Conservation (phyloP, 1,284 basidiomycete genomes). For the Phlebopus sp. region DNA sequence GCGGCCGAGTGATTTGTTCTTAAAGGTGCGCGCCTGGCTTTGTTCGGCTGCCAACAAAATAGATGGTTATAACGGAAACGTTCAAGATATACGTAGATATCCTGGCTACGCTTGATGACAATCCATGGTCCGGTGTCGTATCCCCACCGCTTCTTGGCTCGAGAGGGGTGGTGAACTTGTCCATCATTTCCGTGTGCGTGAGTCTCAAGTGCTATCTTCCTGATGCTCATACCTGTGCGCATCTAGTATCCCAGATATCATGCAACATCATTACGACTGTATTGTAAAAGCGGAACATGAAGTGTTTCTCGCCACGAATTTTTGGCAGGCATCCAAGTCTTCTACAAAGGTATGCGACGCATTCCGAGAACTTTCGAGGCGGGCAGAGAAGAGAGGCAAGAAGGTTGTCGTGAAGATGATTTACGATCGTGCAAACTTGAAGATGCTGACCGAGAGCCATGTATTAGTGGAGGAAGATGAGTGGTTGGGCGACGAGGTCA, state of each 20-base stretch:
- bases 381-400: slow-evolving; percentile 42
- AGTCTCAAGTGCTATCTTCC: background rate
- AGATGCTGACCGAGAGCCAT: slow-evolving; percentile 58
- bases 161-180: slow-evolving; percentile 55
- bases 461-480: slow-evolving; percentile 47
- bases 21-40: slow-evolving; percentile 34
- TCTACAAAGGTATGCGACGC: slow-evolving; percentile 52
- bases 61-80: background rate
- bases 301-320: slow-evolving; percentile 62
- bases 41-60: background rate
- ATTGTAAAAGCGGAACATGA: slow-evolving; percentile 59
- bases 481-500: slow-evolving; percentile 47
- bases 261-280: slow-evolving; percentile 54
- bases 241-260: slow-evolving; percentile 59
- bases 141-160: slow-evolving; percentile 57
- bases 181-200: slow-evolving; percentile 43
- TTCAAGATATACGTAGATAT: slow-evolving; percentile 54
- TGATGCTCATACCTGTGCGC: slow-evolving; percentile 5
- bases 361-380: slow-evolving; percentile 52
- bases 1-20: slow-evolving; percentile 47
- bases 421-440: slow-evolving; percentile 65
- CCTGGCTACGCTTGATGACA: slow-evolving; percentile 47
- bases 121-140: slow-evolving; percentile 51
- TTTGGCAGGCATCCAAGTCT: slow-evolving; percentile 51
- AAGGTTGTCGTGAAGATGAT: slow-evolving; percentile 62